A percentile compares a stretch with the other conserved stretches of the same genome.
phyloP scores from a whole-genome alignment of 73 alveolate species.

The Stentor roeselii region DNA sequence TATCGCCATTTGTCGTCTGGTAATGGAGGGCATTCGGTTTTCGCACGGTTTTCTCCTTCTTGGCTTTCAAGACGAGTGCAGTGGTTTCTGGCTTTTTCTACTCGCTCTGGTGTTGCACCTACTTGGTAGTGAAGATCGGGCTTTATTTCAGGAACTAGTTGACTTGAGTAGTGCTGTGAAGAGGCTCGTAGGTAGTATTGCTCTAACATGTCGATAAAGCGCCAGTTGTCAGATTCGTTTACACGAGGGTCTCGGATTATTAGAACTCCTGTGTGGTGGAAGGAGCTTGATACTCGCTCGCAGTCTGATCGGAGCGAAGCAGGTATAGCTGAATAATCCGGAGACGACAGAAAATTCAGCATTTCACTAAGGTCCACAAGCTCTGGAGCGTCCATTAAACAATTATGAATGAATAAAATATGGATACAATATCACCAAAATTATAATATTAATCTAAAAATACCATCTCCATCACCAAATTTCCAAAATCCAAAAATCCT shows the following conservation, averaged over 20 bases:
- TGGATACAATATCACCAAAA: too few species aligned
- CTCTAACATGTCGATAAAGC: conserved; percentile 79
- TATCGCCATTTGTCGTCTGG: conserved; percentile 90
- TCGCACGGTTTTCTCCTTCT: conserved; percentile 66
- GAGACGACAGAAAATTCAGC: not conserved
- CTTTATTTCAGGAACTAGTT: conserved; percentile 60
- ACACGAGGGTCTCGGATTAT: conserved; percentile 83
- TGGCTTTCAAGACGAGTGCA: conserved; percentile 43
- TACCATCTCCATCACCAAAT: too few species aligned
- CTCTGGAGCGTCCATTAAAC: conserved; percentile 25
- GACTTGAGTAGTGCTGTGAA: conserved; percentile 57
- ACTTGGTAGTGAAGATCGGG: conserved; percentile 75
- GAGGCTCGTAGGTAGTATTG: conserved; percentile 62
- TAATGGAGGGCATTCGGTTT: conserved; percentile 84
- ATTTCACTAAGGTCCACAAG: conserved; percentile 10
- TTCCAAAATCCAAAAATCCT: too few species aligned
- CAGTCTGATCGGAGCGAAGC: conserved; percentile 46
- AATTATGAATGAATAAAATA: too few species aligned
- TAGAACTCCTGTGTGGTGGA: conserved; percentile 72
- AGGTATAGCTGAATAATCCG: not conserved
- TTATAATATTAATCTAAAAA: too few species aligned
- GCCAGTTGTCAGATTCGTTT: conserved; percentile 64
- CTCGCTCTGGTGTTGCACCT: conserved; percentile 87
- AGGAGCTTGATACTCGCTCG: conserved; percentile 69
- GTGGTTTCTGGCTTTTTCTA: conserved; percentile 85